Evolutionary conservation across 345 rosid species (phyloP).

Genomic region (thale cress (Arabidopsis thaliana)): TAIR10.1 NC_003070.9:10098001-10098500

Average conservation of each 20-base stretch:
- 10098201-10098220: neutral
- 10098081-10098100: too few species aligned
- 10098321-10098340: neutral
- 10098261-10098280: neutral
- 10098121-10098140: too few species aligned
- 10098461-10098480: neutral
- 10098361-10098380: neutral
- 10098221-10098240: neutral
- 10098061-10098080: too few species aligned
- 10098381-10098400: neutral
- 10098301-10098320: neutral
- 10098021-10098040: too few species aligned
- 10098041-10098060: too few species aligned
- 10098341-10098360: neutral
- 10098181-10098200: neutral
- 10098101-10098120: too few species aligned
- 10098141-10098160: neutral
- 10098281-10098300: neutral
- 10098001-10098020: too few species aligned
- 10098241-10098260: neutral
- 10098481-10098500: neutral
- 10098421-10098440: neutral
- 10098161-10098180: neutral
- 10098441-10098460: neutral
- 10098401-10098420: neutral